phyloP scores from a whole-genome alignment of 805 yeast species.

The Candida dajiaensis region DNA sequence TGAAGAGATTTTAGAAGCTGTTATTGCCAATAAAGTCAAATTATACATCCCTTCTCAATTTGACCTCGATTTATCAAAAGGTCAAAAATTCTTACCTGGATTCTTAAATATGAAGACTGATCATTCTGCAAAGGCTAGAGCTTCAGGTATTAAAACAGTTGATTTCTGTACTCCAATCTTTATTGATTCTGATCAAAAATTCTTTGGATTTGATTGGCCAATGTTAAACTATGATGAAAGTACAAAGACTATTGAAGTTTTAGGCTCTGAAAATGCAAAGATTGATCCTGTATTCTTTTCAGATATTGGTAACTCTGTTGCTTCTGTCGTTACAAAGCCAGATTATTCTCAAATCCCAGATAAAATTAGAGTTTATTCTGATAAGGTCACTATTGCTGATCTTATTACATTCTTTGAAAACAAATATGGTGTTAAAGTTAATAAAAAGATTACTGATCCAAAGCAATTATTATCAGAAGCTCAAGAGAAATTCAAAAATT shows the following conservation, averaged over 20 bases:
- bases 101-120: constrained; percentile 28
- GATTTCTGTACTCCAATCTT: constrained; percentile 38
- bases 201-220: constrained; percentile 22
- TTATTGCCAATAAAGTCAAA: constrained; percentile 38
- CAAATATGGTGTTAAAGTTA: constrained; percentile 29
- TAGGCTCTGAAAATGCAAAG: not conserved
- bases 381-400: constrained; percentile 33
- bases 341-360: constrained; percentile 34
- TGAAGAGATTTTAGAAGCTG: constrained; percentile 34
- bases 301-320: not conserved
- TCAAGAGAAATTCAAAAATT: constrained; percentile 9
- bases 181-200: constrained; percentile 24
- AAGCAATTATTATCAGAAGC: constrained; percentile 30
- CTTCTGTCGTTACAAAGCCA: constrained; percentile 16
- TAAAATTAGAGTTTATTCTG: constrained; percentile 28
- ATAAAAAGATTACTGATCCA: constrained; percentile 26
- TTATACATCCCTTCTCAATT: constrained; percentile 57
- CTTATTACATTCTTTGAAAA: constrained; percentile 36
- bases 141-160: constrained; percentile 40
- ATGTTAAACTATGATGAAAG: constrained; percentile 34
- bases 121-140: constrained; percentile 36
- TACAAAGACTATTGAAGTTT: constrained; percentile 11
- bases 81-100: constrained; percentile 28
- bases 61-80: constrained; percentile 39
- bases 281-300: not conserved